Evolutionary conservation across 176 grass and related monocot species (phyloP).

Genomic region (Musa schizocarpa): DNA sequence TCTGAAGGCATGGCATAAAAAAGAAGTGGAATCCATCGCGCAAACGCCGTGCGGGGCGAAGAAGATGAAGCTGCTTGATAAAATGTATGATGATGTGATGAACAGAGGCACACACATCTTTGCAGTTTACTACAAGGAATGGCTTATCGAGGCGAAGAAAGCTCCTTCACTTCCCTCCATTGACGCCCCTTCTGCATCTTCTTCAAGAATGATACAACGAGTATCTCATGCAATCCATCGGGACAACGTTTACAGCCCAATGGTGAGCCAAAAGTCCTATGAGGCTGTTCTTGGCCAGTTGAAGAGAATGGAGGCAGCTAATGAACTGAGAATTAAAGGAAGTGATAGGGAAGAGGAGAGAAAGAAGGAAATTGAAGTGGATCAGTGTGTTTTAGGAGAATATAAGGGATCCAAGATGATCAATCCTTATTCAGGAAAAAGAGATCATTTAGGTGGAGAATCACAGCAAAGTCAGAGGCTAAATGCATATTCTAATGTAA

Average conservation of each 20-base stretch:
- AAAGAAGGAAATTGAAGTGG: too few species aligned
- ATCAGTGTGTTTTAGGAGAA: not conserved
- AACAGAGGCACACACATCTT: constrained; percentile 43
- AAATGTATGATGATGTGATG: constrained; percentile 28
- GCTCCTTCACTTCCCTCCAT: constrained; percentile 29
- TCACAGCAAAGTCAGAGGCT: not conserved
- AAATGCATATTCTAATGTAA: constrained; percentile 15
- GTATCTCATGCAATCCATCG: constrained; percentile 23
- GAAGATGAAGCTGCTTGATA: constrained; percentile 31
- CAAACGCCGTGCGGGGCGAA: constrained; percentile 8
- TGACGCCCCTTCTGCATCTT: constrained; percentile 28
- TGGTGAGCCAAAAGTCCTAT: not conserved
- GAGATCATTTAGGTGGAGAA: not conserved
- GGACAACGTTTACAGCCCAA: constrained; percentile 14
- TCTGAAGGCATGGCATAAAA: constrained; percentile 46
- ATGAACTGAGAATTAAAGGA: not conserved
- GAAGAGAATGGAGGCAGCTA: not conserved
- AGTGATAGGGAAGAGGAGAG: not conserved
- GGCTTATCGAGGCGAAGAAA: constrained; percentile 46
- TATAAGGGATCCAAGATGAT: not conserved
- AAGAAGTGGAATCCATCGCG: constrained; percentile 27
- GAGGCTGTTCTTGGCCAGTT: not conserved
- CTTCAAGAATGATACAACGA: constrained; percentile 5
- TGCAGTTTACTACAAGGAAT: constrained; percentile 83
- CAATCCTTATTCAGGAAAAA: not conserved